phyloP scores from a whole-genome alignment of 495 filamentous ascomycete species.

The Tetracladium setigerum region DNA sequence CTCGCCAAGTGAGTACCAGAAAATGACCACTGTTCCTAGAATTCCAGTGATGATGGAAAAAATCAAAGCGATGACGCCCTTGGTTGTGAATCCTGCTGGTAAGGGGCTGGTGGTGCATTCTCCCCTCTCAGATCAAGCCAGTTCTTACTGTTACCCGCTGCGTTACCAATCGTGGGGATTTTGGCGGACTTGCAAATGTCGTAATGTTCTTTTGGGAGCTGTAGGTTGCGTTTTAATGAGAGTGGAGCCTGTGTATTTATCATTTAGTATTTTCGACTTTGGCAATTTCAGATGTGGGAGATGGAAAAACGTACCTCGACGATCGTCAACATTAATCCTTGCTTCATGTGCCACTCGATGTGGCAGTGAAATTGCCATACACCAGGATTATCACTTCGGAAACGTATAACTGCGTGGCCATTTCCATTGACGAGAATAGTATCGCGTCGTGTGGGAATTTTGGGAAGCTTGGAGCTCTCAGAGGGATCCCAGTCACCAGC shows the following conservation, averaged over 20 bases:
- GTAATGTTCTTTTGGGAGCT: slow-evolving; percentile 57
- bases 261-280: too few species aligned
- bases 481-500: slow-evolving; percentile 31
- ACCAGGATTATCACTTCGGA: slow-evolving; percentile 61
- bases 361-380: slow-evolving; percentile 80
- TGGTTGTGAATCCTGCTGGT: slow-evolving; percentile 60
- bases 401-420: slow-evolving; percentile 50
- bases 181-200: slow-evolving; percentile 45
- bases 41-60: slow-evolving; percentile 38
- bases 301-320: slow-evolving; percentile 62
- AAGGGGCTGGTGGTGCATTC: slow-evolving; percentile 21
- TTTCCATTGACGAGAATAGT: slow-evolving; percentile 45
- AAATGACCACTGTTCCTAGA: too few species aligned
- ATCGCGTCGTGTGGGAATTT: slow-evolving; percentile 45
- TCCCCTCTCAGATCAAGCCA: slow-evolving; percentile 51
- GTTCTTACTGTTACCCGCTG: slow-evolving; percentile 62
- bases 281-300: too few species aligned
- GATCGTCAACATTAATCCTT: slow-evolving; percentile 61
- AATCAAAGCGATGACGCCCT: slow-evolving; percentile 62
- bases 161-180: slow-evolving; percentile 57
- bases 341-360: slow-evolving; percentile 72
- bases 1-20: too few species aligned
- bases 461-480: slow-evolving; percentile 34
- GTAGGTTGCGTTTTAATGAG: slow-evolving; percentile 29
- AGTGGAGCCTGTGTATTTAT: too few species aligned